These are phyloP conservation scores for Pleurotus salmoneostramineus DNA, from an alignment of 768 basidiomycete species.

Conservation along the genomic window DNA sequence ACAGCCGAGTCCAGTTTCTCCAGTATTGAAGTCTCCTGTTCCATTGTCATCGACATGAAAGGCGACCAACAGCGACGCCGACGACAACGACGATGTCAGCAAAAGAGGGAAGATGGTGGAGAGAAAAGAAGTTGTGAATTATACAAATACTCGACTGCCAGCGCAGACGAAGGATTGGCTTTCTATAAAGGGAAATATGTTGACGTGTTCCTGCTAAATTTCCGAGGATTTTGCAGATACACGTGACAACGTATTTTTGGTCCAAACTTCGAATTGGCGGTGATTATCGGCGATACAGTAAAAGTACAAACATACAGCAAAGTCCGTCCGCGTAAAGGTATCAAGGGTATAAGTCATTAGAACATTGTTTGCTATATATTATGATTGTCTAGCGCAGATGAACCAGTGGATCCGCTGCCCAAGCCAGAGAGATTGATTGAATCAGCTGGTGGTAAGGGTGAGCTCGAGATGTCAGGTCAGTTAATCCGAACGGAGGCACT, in stretches of 20 bases:
- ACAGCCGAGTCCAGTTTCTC: conserved; percentile 61
- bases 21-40: conserved; percentile 39
- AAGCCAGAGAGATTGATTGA: neutral
- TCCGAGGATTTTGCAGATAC: conserved; percentile 3
- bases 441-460: neutral
- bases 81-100: neutral
- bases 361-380: neutral
- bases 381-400: neutral
- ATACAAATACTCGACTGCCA: neutral
- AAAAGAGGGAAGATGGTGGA: neutral
- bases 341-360: neutral
- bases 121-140: neutral
- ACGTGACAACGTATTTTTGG: neutral
- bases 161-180: neutral
- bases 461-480: too few relatives aligned
- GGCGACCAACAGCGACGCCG: neutral
- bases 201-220: conserved; percentile 5
- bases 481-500: neutral
- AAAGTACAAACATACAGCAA: neutral
- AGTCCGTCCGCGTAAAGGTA: neutral
- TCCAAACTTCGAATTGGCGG: neutral
- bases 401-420: neutral
- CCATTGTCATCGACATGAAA: conserved; percentile 8
- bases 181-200: neutral
- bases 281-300: too few relatives aligned